These are phyloP conservation scores for Pseudevernia furfuracea DNA, from an alignment of 495 filamentous ascomycete species.

Conservation along the genomic window DNA sequence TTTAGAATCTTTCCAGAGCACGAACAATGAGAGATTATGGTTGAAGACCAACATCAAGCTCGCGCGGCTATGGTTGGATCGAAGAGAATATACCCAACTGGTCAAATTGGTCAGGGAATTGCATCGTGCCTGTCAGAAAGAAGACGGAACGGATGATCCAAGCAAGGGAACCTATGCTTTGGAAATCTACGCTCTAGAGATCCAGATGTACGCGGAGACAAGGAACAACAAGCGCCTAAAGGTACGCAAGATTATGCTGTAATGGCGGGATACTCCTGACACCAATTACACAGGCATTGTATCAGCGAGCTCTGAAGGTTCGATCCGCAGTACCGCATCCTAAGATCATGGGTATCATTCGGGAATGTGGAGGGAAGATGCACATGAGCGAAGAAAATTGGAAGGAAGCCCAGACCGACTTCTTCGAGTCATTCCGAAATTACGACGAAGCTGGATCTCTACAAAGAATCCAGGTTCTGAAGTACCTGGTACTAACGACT, in stretches of 20 bases:
- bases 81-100: constrained; percentile 76
- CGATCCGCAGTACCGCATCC: constrained; percentile 94
- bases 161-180: constrained; percentile 94
- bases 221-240: constrained; percentile 97
- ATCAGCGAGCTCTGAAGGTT: constrained; percentile 81
- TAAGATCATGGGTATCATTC: constrained; percentile 98
- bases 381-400: constrained; percentile 99
- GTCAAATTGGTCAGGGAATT: constrained; percentile 80
- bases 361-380: constrained; percentile 99
- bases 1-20: constrained; percentile 87
- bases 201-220: constrained; percentile 96
- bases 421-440: constrained; percentile 97
- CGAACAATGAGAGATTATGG: constrained; percentile 96
- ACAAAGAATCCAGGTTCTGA: constrained; percentile 93
- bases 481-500: constrained; percentile 90
- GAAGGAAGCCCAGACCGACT: constrained; percentile 93
- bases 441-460: constrained; percentile 97
- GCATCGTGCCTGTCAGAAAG: constrained; percentile 79
- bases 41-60: constrained; percentile 98
- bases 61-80: constrained; percentile 79
- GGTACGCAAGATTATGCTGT: constrained; percentile 28
- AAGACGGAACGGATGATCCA: constrained; percentile 86
- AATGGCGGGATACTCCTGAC: not conserved
- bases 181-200: constrained; percentile 94
- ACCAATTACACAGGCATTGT: constrained; percentile 50